Conservation (phyloP, 1,284 basidiomycete genomes). For the Rhodofomes roseus region DNA sequence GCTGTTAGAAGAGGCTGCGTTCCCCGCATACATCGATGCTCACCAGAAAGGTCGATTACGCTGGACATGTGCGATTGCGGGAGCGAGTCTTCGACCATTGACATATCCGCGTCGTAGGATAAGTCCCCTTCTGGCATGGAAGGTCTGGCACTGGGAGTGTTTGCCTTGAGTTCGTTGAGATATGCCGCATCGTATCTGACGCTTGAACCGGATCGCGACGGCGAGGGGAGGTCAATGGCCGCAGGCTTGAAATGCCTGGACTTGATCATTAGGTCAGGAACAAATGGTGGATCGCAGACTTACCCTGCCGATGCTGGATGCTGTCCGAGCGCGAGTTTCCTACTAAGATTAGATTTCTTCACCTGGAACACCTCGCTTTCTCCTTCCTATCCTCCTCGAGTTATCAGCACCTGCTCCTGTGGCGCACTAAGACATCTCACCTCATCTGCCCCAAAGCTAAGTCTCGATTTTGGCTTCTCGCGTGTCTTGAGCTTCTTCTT, state of each 20-base stretch:
- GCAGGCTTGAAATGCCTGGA: slow-evolving; percentile 31
- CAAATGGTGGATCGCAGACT: background rate
- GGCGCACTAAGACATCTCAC: slow-evolving; percentile 38
- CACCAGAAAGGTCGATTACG: slow-evolving; percentile 37
- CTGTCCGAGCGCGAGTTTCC: slow-evolving; percentile 54
- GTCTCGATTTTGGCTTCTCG: slow-evolving; percentile 55
- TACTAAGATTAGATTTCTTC: slow-evolving; percentile 73
- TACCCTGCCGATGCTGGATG: slow-evolving; percentile 33
- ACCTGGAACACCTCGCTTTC: slow-evolving; percentile 66
- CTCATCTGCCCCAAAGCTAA: slow-evolving; percentile 84
- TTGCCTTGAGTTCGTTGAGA: slow-evolving; percentile 80
- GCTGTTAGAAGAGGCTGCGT: slow-evolving; percentile 12
- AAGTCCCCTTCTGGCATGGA: slow-evolving; percentile 26
- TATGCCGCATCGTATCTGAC: slow-evolving; percentile 77
- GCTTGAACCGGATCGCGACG: slow-evolving; percentile 38
- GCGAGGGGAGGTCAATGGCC: slow-evolving; percentile 48
- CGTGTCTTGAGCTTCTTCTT: slow-evolving; percentile 65
- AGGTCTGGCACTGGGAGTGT: slow-evolving; percentile 62
- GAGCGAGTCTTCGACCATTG: slow-evolving; percentile 43
- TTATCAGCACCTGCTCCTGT: slow-evolving; percentile 20
- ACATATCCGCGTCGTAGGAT: slow-evolving; percentile 49
- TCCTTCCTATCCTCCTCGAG: slow-evolving; percentile 38
- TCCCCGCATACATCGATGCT: slow-evolving; percentile 8
- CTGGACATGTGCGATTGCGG: slow-evolving; percentile 25
- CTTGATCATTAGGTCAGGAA: background rate